Conservation (phyloP, 345 rosid species). For the Pugionium dolabratum region DNA sequence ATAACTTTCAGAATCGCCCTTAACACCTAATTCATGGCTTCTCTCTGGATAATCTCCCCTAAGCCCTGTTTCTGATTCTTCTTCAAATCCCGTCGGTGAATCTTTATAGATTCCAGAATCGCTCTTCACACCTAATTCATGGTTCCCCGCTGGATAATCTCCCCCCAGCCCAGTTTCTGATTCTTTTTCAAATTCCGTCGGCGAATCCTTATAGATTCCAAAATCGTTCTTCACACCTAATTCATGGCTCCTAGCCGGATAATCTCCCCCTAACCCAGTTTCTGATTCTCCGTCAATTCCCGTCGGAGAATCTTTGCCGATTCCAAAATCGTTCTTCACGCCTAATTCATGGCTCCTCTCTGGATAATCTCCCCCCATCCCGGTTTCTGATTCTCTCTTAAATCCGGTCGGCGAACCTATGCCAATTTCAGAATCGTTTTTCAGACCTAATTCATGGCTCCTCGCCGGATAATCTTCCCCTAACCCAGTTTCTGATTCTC, state of each 20-base stretch:
- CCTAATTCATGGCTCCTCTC: neutral
- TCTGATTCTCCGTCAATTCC: slow-evolving; percentile 2
- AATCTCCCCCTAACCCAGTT: neutral
- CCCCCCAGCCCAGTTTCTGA: neutral
- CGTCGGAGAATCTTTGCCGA: neutral
- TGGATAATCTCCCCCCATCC: neutral
- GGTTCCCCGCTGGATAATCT: neutral
- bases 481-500: neutral
- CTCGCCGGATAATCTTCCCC: neutral
- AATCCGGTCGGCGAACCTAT: neutral
- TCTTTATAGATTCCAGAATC: neutral
- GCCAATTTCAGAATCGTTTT: neutral
- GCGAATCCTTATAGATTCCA: neutral
- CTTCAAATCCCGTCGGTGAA: neutral
- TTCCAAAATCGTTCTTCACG: neutral
- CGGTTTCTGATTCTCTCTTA: slow-evolving; percentile 1
- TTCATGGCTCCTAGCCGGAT: neutral
- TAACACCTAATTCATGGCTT: neutral
- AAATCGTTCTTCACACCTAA: neutral
- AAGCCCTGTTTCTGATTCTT: neutral
- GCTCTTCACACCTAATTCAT: neutral
- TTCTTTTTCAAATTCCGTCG: neutral
- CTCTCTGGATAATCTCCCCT: neutral
- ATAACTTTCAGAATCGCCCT: neutral
- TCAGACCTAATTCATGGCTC: neutral